Evolutionary conservation across 164 flowering plant species (phyloP), one percentile per base, ranked within the genome.

Genomic region (Liriodendron chinense): DNA sequence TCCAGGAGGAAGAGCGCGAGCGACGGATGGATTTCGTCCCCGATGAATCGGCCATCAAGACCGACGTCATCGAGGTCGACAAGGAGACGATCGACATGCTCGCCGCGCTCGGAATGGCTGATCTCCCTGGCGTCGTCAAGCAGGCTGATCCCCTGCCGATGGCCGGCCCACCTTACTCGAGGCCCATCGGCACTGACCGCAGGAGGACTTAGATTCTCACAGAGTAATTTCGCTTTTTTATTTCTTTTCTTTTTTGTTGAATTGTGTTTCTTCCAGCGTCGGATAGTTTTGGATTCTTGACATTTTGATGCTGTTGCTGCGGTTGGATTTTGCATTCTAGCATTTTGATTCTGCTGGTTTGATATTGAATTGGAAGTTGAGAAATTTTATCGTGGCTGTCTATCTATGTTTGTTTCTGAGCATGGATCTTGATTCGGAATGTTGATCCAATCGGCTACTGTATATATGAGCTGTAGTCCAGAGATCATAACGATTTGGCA

Each of bases 11-110:
- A 53, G 94, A 91, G 83, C 85, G 94, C 8, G 94, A 91, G 82
- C 83, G 94, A 12, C 88, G 94, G 57, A 91, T 91, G 94, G 94
- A 91, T 81, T 91, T 88, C 72, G 94, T 89, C 20, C 94, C 94
- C 10, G 94, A 89, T 1, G 89, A 83, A 80, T 91, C 94, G 7
- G 94, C 91, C 59, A 87, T 91, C 71, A 86, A 85, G 78, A 81
- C 78, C 47, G 91, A 88, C 14, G 53, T 64, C 57, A 87, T 89
- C 61, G 82, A 85, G 82, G 94, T 91, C 62, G 94, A 91, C 68
- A 89, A 89, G 83, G 94, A 91, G 79, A 91, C 94, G 57, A 75
- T 89, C 16, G 94, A 90, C 67, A 84, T 90, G 91, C 90, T 90
- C 62, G 82, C 91, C 18, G 80, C 91, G 16, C 90, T 90, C 24